Percentiles rank a stretch among this genome's conserved stretches.
Evolutionary conservation across 345 rosid species (phyloP).

Genomic region (Luvunga scandens): DNA sequence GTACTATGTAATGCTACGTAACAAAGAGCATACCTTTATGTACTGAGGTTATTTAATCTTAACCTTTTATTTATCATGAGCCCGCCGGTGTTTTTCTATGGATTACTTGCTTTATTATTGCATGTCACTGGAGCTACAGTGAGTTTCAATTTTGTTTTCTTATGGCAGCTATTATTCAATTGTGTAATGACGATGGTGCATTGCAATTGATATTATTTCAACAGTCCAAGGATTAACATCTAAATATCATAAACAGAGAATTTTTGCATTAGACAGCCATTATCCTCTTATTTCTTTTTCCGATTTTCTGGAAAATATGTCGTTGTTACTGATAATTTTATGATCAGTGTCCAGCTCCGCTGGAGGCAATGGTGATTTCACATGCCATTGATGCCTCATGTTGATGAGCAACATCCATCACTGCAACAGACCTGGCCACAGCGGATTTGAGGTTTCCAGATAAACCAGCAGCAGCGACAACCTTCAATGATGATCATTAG

Average conservation of each 20-base stretch:
- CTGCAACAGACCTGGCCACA: conserved; percentile 29
- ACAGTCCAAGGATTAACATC: not conserved
- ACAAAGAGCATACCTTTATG: not conserved
- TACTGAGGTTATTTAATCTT: not conserved
- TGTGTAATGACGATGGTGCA: not conserved
- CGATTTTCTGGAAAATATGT: not conserved
- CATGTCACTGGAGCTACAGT: not conserved
- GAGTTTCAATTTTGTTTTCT: not conserved
- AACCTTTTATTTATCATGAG: not conserved
- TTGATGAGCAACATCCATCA: conserved; percentile 19
- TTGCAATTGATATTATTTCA: not conserved
- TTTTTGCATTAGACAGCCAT: not conserved
- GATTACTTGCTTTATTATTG: not conserved
- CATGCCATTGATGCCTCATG: not conserved
- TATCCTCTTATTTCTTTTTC: not conserved
- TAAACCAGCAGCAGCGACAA: conserved; percentile 34
- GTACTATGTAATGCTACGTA: conserved; percentile 6
- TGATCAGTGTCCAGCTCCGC: not conserved
- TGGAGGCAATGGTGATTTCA: not conserved
- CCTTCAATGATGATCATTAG: conserved; percentile 18
- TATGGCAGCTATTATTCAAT: not conserved
- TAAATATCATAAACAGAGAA: not conserved
- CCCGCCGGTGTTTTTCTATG: not conserved
- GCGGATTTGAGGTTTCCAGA: not conserved
- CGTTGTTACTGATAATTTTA: not conserved